Conservation (phyloP, 2,329 filamentous ascomycete genomes). For the Hypoxylon sp. region DNA sequence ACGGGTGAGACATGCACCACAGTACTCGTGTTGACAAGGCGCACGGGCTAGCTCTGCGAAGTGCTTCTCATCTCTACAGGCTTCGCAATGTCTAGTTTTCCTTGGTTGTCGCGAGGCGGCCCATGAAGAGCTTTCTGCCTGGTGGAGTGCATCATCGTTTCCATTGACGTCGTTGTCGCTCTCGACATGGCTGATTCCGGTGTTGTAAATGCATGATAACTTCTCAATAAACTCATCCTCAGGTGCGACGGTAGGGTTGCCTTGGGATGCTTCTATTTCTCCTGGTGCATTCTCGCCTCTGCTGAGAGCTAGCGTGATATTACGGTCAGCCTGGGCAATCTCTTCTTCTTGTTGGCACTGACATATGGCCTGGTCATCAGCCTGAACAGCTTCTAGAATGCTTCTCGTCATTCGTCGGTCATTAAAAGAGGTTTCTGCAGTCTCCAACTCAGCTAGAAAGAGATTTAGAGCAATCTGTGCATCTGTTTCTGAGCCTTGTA, state of each 20-base stretch:
- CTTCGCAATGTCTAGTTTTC: slow-evolving; percentile 25
- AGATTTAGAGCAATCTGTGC: slow-evolving; percentile 41
- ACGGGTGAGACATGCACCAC: slow-evolving; percentile 59
- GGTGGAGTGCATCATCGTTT: background rate
- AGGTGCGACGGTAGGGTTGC: background rate
- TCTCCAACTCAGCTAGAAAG: slow-evolving; percentile 37
- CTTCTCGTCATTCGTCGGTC: slow-evolving; percentile 46
- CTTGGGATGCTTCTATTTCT: background rate
- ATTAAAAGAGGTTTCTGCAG: slow-evolving; percentile 23
- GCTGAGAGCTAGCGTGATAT: slow-evolving; percentile 24
- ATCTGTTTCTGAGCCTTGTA: slow-evolving; percentile 36
- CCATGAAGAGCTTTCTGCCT: slow-evolving; percentile 37
- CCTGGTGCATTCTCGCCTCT: slow-evolving; percentile 4
- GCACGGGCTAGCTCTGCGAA: slow-evolving; percentile 31
- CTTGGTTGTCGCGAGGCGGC: slow-evolving; percentile 25
- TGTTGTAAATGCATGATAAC: slow-evolving; percentile 28
- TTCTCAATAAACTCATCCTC: slow-evolving; percentile 33
- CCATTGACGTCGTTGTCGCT: background rate
- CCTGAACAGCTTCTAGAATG: slow-evolving; percentile 40
- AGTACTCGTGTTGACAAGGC: slow-evolving; percentile 62
- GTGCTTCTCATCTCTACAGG: slow-evolving; percentile 37
- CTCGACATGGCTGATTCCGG: slow-evolving; percentile 8
- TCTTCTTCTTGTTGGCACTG: slow-evolving; percentile 35
- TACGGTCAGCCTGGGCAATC: slow-evolving; percentile 19
- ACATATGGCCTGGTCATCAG: slow-evolving; percentile 36